A percentile compares a stretch with the other conserved stretches of the same genome.
Conservation (phyloP, 345 rosid species). For the Moricandia moricandioides region DNA sequence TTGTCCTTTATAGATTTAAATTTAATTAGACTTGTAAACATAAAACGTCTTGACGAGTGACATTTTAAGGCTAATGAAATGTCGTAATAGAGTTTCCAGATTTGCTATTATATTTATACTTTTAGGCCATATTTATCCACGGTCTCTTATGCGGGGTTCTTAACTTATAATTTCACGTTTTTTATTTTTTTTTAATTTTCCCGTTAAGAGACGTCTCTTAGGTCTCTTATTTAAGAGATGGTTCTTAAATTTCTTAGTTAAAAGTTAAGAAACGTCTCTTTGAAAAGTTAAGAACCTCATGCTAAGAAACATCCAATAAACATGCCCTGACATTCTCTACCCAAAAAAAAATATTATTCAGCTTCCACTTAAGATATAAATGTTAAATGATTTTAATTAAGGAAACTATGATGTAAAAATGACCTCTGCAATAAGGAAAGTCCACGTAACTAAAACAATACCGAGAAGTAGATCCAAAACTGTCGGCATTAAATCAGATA, state of each 20-base stretch:
- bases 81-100: not conserved
- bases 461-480: slow-evolving; percentile 31
- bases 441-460: not conserved
- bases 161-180: no score
- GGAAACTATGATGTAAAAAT: not conserved
- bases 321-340: not conserved
- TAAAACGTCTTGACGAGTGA: not conserved
- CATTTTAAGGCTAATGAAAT: not conserved
- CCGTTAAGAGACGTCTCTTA: no score
- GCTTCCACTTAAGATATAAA: not conserved
- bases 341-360: not conserved
- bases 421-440: not conserved
- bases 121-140: no score
- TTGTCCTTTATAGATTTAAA: not conserved
- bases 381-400: not conserved
- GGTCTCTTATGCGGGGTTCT: no score
- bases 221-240: no score
- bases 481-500: slow-evolving; percentile 27
- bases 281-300: no score
- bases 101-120: not conserved
- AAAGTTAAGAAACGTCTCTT: no score
- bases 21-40: not conserved
- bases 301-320: no score
- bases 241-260: no score
- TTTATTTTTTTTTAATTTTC: no score